A percentile compares a stretch with the other conserved stretches of the same genome.
Evolutionary conservation across 2,329 filamentous ascomycete species (phyloP).

Genomic region (Botrytis galanthina): DNA sequence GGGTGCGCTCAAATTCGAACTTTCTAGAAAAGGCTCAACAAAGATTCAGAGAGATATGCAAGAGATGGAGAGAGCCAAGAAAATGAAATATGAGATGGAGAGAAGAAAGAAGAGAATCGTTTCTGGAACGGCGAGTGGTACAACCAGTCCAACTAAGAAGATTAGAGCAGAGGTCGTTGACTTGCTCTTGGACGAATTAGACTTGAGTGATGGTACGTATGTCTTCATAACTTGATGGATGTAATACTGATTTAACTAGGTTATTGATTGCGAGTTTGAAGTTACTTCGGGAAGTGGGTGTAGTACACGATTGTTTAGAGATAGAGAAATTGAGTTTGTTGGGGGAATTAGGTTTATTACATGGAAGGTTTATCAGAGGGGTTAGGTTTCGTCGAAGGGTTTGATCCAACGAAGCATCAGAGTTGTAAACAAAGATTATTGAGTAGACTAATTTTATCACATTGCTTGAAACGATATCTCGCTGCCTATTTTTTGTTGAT

Average conservation of each 20-base stretch:
- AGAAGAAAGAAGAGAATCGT: constrained; percentile 5
- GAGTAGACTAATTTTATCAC: not conserved
- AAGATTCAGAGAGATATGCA: not conserved
- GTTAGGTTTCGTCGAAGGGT: not conserved
- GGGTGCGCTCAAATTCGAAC: not conserved
- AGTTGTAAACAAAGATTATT: not conserved
- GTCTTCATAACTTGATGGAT: not conserved
- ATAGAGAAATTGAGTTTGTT: not conserved
- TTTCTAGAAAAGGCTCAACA: not conserved
- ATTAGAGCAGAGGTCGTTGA: not conserved
- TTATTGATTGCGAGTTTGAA: not conserved
- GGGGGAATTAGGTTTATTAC: not conserved
- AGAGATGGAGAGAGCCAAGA: not conserved
- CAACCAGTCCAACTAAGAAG: constrained; percentile 14
- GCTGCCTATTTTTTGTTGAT: not conserved
- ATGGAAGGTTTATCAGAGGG: not conserved
- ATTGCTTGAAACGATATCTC: not conserved
- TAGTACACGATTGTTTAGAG: not conserved
- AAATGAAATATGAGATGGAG: not conserved
- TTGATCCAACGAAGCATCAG: not conserved
- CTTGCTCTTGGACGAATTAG: not conserved
- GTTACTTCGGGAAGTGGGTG: too few species aligned
- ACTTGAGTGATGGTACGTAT: not conserved
- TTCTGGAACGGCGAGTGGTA: not conserved
- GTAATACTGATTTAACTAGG: not conserved